Evolutionary conservation across 805 yeast species (phyloP).

Genomic region (Starmerella asiatica): DNA sequence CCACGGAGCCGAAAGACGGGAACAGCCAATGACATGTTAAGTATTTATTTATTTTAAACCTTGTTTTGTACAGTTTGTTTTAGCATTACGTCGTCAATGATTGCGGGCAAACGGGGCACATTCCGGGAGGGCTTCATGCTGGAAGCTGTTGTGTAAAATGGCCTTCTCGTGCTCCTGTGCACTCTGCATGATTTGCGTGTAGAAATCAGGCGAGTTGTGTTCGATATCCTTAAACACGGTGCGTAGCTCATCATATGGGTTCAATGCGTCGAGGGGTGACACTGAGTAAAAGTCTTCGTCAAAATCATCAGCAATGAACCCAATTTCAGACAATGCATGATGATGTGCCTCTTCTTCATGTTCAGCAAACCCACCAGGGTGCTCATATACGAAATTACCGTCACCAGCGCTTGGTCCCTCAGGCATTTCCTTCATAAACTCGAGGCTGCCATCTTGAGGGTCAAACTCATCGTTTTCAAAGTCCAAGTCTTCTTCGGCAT

Average conservation of each 20-base stretch:
- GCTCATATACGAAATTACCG: slow-evolving; percentile 13
- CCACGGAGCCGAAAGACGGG: slow-evolving; percentile 2
- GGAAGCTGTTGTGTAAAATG: slow-evolving; percentile 26
- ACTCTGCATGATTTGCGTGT: slow-evolving; percentile 36
- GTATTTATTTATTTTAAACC: neutral
- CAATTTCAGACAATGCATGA: slow-evolving; percentile 5
- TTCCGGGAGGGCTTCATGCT: slow-evolving; percentile 16
- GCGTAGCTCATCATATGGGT: slow-evolving; percentile 56
- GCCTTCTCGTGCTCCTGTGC: slow-evolving; percentile 30
- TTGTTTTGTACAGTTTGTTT: neutral
- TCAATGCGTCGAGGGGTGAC: slow-evolving; percentile 64
- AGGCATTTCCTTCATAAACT: slow-evolving; percentile 4
- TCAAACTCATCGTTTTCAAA: slow-evolving; percentile 23
- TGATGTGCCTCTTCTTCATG: slow-evolving; percentile 1
- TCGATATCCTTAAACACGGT: slow-evolving; percentile 40
- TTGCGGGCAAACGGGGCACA: neutral
- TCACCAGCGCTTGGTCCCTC: slow-evolving; percentile 3
- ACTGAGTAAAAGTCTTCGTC: slow-evolving; percentile 72
- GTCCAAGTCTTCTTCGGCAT: slow-evolving; percentile 25
- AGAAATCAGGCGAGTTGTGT: slow-evolving; percentile 35
- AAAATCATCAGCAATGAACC: slow-evolving; percentile 46
- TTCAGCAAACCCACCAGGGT: slow-evolving; percentile 4
- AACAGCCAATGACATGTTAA: too few relatives aligned
- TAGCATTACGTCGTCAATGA: neutral
- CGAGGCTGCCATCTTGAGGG: slow-evolving; percentile 12